Percentiles rank a stretch among this genome's conserved stretches.
Evolutionary conservation across 2,329 filamentous ascomycete species (phyloP).

Genomic region (Gaeumannomyces tritici): DNA sequence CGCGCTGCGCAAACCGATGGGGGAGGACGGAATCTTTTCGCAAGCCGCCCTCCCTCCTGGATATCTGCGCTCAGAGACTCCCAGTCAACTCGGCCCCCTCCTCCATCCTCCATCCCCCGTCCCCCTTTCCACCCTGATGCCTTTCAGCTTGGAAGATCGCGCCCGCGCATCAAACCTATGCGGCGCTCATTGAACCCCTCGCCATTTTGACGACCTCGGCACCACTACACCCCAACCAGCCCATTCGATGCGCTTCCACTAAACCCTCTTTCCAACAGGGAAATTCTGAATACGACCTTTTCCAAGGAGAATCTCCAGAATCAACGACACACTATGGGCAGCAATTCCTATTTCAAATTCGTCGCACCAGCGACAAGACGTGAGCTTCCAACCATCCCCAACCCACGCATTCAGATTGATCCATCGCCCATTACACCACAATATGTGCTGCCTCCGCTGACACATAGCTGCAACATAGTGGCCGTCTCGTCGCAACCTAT

Average conservation of each 20-base stretch:
- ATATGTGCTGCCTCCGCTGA: slow-evolving; percentile 6
- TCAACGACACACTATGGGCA: slow-evolving; percentile 64
- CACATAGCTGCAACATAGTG: slow-evolving; percentile 31
- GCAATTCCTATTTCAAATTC: slow-evolving; percentile 65
- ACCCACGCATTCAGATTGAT: background rate
- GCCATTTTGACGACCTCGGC: background rate
- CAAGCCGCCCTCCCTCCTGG: background rate
- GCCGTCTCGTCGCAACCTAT: slow-evolving; percentile 62
- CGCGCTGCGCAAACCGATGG: background rate
- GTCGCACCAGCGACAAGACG: slow-evolving; percentile 73
- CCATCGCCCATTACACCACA: slow-evolving; percentile 1
- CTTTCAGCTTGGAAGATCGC: background rate
- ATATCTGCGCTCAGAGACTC: background rate
- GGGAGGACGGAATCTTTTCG: background rate
- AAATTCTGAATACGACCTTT: slow-evolving; percentile 35
- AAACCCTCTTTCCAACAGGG: background rate
- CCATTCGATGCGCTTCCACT: background rate
- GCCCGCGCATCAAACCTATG: background rate
- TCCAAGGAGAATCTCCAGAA: slow-evolving; percentile 51
- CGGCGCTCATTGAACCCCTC: background rate
- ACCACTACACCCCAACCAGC: background rate
- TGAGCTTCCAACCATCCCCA: slow-evolving; percentile 29
- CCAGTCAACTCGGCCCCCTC: background rate
- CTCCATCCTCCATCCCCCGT: background rate
- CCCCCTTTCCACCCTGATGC: background rate